Evolutionary conservation across 345 rosid genomes (phyloP).

Genomic region (Excoecaria cochinchinensis): DNA sequence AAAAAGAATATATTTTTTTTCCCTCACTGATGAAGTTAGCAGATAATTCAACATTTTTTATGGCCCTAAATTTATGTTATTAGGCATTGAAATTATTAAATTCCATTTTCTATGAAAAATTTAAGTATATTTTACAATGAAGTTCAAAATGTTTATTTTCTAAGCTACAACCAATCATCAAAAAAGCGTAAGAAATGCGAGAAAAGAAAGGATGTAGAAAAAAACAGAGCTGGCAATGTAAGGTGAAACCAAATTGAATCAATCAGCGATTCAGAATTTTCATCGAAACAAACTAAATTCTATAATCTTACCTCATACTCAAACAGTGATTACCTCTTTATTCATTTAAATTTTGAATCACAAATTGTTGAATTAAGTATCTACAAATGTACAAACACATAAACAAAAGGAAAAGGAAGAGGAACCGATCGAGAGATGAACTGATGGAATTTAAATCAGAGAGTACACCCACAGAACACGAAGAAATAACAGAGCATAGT

Average conservation of each 20-base stretch:
- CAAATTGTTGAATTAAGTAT: not conserved
- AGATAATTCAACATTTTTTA: too few species aligned
- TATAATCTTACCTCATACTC: not conserved
- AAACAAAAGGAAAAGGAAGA: not conserved
- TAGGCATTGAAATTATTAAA: too few species aligned
- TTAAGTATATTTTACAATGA: too few species aligned
- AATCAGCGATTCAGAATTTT: not conserved
- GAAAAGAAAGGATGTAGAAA: not conserved
- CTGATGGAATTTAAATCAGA: constrained; percentile 32
- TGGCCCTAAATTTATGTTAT: too few species aligned
- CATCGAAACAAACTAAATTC: not conserved
- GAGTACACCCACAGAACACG: constrained; percentile 76
- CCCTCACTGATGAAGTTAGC: too few species aligned
- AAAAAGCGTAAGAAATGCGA: too few species aligned
- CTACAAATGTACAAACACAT: not conserved
- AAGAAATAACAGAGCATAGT: constrained; percentile 79
- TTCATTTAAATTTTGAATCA: not conserved
- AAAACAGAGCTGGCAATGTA: not conserved
- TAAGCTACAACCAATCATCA: too few species aligned
- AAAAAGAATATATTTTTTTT: too few species aligned
- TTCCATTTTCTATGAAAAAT: too few species aligned
- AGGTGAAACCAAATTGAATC: not conserved
- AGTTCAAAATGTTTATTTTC: too few species aligned
- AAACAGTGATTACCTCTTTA: not conserved
- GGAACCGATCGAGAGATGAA: not conserved